A percentile compares a stretch with the other conserved stretches of the same genome.
Evolutionary conservation across 192 early-diverging fungal species (phyloP).

Genomic region (Dissophora globulifera): DNA sequence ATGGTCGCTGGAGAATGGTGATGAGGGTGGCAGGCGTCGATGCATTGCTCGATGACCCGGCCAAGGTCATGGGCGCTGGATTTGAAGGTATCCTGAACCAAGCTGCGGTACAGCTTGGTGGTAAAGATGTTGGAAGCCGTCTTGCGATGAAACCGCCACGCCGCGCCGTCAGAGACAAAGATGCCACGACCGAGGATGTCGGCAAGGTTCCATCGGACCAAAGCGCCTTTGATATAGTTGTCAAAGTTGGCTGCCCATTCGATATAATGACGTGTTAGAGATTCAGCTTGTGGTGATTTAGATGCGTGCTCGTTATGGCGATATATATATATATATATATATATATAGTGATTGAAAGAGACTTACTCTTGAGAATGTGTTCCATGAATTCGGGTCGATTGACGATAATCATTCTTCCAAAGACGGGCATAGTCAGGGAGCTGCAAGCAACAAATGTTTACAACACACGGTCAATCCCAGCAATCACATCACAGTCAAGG

Average conservation of each 20-base stretch:
- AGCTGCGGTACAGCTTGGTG: slow-evolving; percentile 18
- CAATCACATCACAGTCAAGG: not conserved
- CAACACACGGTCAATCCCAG: not conserved
- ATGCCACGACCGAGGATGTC: slow-evolving; percentile 64
- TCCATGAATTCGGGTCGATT: slow-evolving; percentile 38
- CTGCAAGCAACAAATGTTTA: too few species aligned
- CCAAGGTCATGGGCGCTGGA: slow-evolving; percentile 6
- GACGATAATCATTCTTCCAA: slow-evolving; percentile 34
- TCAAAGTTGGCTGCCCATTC: slow-evolving; percentile 34
- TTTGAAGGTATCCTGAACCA: slow-evolving; percentile 17
- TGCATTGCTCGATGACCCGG: not conserved
- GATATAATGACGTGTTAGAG: too few species aligned
- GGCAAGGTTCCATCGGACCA: slow-evolving; percentile 10
- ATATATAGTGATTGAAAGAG: too few species aligned
- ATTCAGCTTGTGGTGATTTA: too few species aligned
- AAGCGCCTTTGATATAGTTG: slow-evolving; percentile 31
- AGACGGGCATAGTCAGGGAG: slow-evolving; percentile 27
- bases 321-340: too few species aligned
- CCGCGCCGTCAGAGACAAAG: slow-evolving; percentile 61
- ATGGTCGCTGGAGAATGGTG: too few species aligned
- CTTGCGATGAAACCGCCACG: slow-evolving; percentile 64
- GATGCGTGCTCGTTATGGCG: too few species aligned
- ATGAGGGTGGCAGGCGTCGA: not conserved
- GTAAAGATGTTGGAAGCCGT: slow-evolving; percentile 39
- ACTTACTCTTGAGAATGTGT: slow-evolving; percentile 43